Percentiles rank a stretch among this genome's conserved stretches.
Evolutionary conservation across 2,329 filamentous ascomycete genomes (phyloP).

Genomic region (Orbilia oligospora): DNA sequence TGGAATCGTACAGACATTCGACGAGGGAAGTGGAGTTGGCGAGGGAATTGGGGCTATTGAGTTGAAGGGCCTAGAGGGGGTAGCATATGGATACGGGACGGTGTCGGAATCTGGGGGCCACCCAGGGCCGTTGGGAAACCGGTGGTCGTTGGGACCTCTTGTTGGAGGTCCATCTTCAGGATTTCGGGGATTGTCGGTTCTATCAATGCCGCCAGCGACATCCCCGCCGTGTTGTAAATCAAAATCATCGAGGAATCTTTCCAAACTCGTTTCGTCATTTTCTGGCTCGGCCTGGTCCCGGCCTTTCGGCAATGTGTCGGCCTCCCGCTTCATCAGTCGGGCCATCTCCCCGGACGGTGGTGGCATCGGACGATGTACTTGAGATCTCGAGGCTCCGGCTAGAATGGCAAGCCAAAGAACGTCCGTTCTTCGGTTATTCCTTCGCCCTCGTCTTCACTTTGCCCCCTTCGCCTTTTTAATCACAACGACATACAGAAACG

Average conservation of each 20-base stretch:
- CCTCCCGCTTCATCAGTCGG: slow-evolving; percentile 25
- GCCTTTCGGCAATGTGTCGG: slow-evolving; percentile 38
- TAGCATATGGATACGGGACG: slow-evolving; percentile 2
- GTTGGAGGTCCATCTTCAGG: slow-evolving; percentile 22
- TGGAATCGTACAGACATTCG: slow-evolving; percentile 30
- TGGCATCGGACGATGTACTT: slow-evolving; percentile 35
- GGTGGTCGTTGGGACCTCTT: slow-evolving; percentile 14
- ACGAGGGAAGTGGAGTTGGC: not conserved
- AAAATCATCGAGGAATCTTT: slow-evolving; percentile 47
- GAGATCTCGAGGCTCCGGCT: slow-evolving; percentile 2
- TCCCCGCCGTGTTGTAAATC: slow-evolving; percentile 41
- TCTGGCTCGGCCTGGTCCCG: slow-evolving; percentile 36
- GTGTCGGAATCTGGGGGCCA: slow-evolving; percentile 34
- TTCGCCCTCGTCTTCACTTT: slow-evolving; percentile 12
- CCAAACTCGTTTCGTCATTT: slow-evolving; percentile 45
- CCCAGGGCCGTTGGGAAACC: slow-evolving; percentile 30
- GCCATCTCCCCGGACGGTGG: slow-evolving; percentile 43
- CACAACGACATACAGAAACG: slow-evolving; percentile 16
- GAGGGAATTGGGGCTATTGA: slow-evolving; percentile 6
- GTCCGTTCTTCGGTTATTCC: not conserved
- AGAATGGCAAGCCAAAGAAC: slow-evolving; percentile 3
- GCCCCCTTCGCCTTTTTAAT: not conserved
- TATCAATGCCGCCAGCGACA: slow-evolving; percentile 41
- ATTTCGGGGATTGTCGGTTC: slow-evolving; percentile 35
- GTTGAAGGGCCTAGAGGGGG: slow-evolving; percentile 21